Evolutionary conservation across 345 rosid species (phyloP), one percentile per base, ranked within the genome.

Genomic region (Lumnitzera racemosa): DNA sequence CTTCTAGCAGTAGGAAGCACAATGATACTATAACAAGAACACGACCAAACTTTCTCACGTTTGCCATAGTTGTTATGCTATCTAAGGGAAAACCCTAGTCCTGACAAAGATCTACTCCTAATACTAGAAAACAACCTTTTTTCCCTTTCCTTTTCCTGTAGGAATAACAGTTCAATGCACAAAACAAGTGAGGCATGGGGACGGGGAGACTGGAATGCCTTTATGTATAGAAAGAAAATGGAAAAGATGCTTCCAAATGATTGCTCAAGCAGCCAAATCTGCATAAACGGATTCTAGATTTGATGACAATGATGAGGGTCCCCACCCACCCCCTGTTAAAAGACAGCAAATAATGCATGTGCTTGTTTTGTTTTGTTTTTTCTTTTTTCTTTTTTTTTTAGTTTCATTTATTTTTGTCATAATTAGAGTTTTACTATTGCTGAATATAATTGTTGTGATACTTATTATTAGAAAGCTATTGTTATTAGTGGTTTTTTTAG

Each of bases 251-350:
- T 46, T 50, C 29, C 75, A 65, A 75, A 83, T 83, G 82, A 81
- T 83, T 77, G 81, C 76, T 23, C 48, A 46, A 66, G 86, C 84
- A 76, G 89, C 84, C 84, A 75, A 68, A 74, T 74, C 53, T 62
- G 54, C 75, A 24, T 29, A 61, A 50, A 24, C 15, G 15, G 55
- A 23, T 46, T 27, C 50, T 25, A 20, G 43, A n/a, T 11, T 41
- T 13, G 49, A 46, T 53, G 5, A 20, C 17, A 15, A 27, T 46
- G 43, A 56, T 50, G 46, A 16, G 50, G 57, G 36, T 29, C 36
- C 56, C 36, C 23, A 20, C 20, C 20, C 20, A 0, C 20, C 20
- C 20, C 20, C 20, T 0, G 20, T 20, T 20, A 20, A 20, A 20
- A 20, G 20, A 20, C 20, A 20, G 20, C 20, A 20, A 20, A 20